Base-by-base conservation (phyloP, 495 filamentous ascomycete genomes). In the Podospora bellae-mahoneyi region DNA sequence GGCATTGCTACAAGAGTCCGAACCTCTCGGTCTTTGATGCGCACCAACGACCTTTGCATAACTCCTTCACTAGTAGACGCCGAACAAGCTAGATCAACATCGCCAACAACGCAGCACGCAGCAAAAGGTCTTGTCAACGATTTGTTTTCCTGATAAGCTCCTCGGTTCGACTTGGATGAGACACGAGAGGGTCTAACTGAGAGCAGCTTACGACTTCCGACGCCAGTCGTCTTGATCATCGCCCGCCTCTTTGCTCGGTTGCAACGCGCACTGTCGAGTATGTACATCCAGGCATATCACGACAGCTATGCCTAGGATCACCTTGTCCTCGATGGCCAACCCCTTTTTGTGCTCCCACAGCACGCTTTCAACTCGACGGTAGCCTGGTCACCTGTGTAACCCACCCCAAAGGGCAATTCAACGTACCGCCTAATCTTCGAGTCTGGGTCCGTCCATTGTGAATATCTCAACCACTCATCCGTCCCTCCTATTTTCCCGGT, bases 311-410 rank as follows among this genome's bases (percentile, higher is more conserved):
- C 39, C 39, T 48, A 10, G 39, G 39, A 48, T 48, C 39, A 48
- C 39, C 39, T 48, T 48, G 39, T 48, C 5, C 3, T 48, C 39
- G 7, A 48, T 48, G 39, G 39, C 39, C 13, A 48, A 48, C 39
- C 39, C 39, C 39, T 13, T 48, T 48, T 48, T 13, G 39, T 48
- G 39, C 13, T 13, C 39, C 39, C 39, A 13, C 39, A 48, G 7
- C 39, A 48, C 3, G 39, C 39, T 48, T 13, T 48, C 39, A 48
- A 16, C 56, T 20, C 56, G 56, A 18, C 56, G 13, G 56, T 20
- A 18, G 56, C 56, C 18, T 58, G 55, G 55, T 2, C 19, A 59
- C 56, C 3, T 59, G 56, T 59, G 56, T 59, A 59, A 59, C 56
- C 56, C 56, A 59, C 56, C 56, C 56, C 19, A 59, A 59, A 59